These are phyloP conservation scores for Coniochaeta sp. DNA, from an alignment of 2,329 filamentous ascomycete species.

Conservation along the genomic window DNA sequence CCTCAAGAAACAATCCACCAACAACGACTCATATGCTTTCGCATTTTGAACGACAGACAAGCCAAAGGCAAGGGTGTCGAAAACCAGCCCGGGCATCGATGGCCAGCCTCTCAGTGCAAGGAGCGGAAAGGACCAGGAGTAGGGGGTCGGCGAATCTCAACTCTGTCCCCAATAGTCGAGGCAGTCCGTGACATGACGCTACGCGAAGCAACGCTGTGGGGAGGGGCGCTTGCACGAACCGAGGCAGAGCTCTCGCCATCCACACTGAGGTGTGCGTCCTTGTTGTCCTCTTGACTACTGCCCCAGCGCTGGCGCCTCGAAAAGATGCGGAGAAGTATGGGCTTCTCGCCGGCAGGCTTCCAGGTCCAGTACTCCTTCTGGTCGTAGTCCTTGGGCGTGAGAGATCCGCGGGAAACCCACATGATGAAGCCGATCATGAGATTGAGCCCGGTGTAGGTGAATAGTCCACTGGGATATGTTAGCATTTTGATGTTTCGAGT, in stretches of 20 bases:
- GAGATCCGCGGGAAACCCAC: slow-evolving; percentile 29
- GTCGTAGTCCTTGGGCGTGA: slow-evolving; percentile 44
- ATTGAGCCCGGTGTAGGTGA: slow-evolving; percentile 46
- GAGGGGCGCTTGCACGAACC: not conserved
- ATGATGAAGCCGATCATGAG: slow-evolving; percentile 37
- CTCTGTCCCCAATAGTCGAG: not conserved
- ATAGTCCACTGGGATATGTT: slow-evolving; percentile 33
- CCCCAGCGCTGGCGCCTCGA: not conserved
- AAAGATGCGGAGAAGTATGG: slow-evolving; percentile 35
- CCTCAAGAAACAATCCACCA: not conserved
- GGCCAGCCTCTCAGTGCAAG: not conserved
- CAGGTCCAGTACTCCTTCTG: slow-evolving; percentile 50
- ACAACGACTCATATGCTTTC: not conserved
- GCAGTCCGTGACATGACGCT: not conserved
- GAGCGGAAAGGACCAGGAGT: not conserved
- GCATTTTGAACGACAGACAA: not conserved
- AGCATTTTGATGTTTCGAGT: not conserved
- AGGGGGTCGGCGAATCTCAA: not conserved
- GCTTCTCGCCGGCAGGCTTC: slow-evolving; percentile 37
- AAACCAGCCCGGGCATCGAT: not conserved
- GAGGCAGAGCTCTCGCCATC: not conserved
- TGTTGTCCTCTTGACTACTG: slow-evolving; percentile 4
- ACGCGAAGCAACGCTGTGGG: not conserved
- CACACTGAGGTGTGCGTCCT: not conserved
- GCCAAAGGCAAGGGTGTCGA: not conserved